Percentiles rank a stretch among this genome's conserved stretches.
phyloP scores from a whole-genome alignment of 352 stramenopile genomes.

The Globisporangium alternatum region DNA sequence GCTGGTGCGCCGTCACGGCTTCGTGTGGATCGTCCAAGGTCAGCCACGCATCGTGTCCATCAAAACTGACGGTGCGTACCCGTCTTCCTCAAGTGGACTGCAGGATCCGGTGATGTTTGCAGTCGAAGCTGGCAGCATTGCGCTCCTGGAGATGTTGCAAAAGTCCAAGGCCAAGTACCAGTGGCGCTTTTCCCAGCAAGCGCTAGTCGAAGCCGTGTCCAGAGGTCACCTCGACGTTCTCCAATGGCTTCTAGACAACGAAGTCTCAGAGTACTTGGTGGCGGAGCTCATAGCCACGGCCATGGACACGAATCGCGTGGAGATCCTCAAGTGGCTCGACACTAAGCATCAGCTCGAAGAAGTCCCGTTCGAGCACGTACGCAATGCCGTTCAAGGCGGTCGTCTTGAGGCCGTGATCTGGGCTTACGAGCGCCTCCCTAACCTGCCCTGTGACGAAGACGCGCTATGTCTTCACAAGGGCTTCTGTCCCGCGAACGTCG shows the following conservation, averaged over 20 bases:
- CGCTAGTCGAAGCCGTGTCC: background rate
- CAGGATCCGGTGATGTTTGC: background rate
- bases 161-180: background rate
- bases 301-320: background rate
- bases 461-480: background rate
- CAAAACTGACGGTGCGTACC: background rate
- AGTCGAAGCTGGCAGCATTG: background rate
- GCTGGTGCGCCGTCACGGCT: background rate
- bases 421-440: background rate
- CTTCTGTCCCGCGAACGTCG: background rate
- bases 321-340: slow-evolving; percentile 3
- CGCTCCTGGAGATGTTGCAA: slow-evolving; percentile 1
- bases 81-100: background rate
- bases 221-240: background rate
- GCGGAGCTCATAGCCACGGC: background rate
- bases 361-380: background rate
- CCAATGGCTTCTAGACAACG: background rate
- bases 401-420: background rate
- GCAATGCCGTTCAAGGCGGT: background rate
- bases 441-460: background rate
- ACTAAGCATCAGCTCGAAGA: background rate
- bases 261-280: background rate
- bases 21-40: background rate
- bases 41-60: background rate
- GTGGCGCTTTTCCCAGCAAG: background rate